Conservation (phyloP, 2,329 filamentous ascomycete genomes). For the Microdochium paspali region DNA sequence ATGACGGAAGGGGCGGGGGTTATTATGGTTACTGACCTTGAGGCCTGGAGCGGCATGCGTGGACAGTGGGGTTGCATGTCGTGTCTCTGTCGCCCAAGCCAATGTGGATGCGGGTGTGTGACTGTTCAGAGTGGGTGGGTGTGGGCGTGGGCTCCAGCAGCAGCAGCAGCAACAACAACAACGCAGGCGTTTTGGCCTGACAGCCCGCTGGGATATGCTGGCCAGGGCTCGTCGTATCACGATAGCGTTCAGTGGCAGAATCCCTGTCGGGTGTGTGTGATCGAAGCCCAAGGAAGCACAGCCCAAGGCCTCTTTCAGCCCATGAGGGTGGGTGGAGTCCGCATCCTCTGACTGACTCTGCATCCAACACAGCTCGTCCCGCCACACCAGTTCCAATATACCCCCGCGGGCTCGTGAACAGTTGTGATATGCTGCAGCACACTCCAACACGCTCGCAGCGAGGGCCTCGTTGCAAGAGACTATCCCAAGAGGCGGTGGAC, state of each 20-base stretch:
- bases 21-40: neutral
- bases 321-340: neutral
- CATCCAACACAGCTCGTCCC: neutral
- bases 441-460: neutral
- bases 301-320: neutral
- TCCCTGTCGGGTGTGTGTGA: neutral
- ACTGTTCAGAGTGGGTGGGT: neutral
- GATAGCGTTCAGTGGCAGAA: neutral
- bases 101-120: neutral
- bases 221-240: neutral
- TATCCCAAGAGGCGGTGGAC: too few relatives aligned
- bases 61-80: neutral
- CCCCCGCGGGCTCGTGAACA: neutral
- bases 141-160: neutral
- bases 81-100: neutral
- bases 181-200: neutral
- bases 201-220: neutral
- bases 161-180: neutral
- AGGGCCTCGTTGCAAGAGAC: neutral
- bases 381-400: neutral
- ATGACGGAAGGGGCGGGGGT: neutral
- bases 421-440: neutral
- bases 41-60: neutral
- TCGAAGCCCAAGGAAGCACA: neutral
- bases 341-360: neutral